These are phyloP conservation scores for Globisporangium emineosum DNA, from an alignment of 352 stramenopile species.

Conservation along the genomic window DNA sequence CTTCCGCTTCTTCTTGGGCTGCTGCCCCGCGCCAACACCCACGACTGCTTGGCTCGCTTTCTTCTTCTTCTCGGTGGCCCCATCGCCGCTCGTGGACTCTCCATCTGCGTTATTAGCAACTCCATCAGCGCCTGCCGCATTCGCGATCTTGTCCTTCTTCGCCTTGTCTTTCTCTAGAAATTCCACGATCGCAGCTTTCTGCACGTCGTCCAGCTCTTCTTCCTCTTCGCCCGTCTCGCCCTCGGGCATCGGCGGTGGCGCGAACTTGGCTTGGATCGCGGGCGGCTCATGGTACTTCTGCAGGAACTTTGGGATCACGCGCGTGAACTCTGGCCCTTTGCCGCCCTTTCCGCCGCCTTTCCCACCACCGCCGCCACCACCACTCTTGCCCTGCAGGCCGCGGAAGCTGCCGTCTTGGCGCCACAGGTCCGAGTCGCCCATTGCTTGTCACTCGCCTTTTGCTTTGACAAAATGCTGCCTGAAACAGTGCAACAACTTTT, in stretches of 20 bases:
- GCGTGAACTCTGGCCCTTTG: conserved; percentile 69
- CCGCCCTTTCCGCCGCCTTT: conserved; percentile 21
- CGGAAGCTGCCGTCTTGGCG: conserved; percentile 71
- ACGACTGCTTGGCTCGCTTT: conserved; percentile 40
- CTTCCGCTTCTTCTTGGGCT: conserved; percentile 53
- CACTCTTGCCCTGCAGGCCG: conserved; percentile 26
- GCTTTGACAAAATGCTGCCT: too few relatives aligned
- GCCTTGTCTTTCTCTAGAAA: conserved; percentile 58
- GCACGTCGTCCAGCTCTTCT: conserved; percentile 75
- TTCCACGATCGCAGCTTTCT: conserved; percentile 70
- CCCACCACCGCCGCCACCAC: conserved; percentile 32
- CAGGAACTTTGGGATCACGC: conserved; percentile 83
- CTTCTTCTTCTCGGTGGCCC: conserved; percentile 23
- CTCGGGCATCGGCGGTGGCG: conserved; percentile 29
- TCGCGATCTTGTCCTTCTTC: conserved; percentile 31
- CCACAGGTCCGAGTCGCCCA: conserved; percentile 76
- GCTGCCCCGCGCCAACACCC: conserved; percentile 12
- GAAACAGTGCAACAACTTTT: background rate
- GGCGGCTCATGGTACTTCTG: conserved; percentile 68
- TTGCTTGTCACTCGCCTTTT: conserved; percentile 7
- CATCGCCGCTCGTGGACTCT: too few relatives aligned
- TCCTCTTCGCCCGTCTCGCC: conserved; percentile 50
- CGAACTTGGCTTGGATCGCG: conserved; percentile 72
- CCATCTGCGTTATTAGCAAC: background rate
- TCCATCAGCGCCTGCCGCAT: conserved; percentile 8